These are phyloP conservation scores for Yamadazyma olivae DNA, from an alignment of 805 yeast species.

Conservation along the genomic window DNA sequence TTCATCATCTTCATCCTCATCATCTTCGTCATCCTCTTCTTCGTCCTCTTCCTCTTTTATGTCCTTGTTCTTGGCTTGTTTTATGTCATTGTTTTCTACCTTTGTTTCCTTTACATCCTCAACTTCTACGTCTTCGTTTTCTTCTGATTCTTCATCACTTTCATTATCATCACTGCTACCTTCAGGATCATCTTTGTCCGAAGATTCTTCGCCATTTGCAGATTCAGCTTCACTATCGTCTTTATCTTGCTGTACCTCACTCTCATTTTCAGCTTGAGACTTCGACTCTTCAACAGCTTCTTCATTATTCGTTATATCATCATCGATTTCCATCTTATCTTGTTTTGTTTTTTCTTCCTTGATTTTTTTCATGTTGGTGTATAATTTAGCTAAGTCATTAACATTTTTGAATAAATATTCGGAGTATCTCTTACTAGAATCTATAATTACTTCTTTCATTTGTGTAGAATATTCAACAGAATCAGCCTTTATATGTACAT, in stretches of 20 bases:
- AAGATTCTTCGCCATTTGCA: neutral
- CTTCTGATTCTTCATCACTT: conserved; percentile 5
- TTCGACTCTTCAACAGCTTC: conserved; percentile 4
- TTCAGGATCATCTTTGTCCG: neutral
- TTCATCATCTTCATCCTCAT: conserved; percentile 3
- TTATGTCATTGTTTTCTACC: neutral
- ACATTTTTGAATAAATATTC: conserved; percentile 19
- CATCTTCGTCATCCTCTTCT: neutral
- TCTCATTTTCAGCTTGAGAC: conserved; percentile 7
- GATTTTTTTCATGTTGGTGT: conserved; percentile 2
- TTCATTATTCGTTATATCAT: neutral
- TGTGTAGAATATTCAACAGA: conserved; percentile 16
- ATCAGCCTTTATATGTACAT: conserved; percentile 19
- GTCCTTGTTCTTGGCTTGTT: neutral
- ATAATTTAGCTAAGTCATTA: conserved; percentile 15
- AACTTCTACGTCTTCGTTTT: conserved; percentile 1
- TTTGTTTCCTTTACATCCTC: neutral
- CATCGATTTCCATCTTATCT: neutral
- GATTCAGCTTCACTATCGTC: neutral
- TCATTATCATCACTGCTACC: neutral
- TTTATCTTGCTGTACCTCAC: neutral
- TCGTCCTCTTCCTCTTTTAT: neutral
- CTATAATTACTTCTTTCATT: conserved; percentile 21
- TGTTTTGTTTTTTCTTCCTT: conserved; percentile 2
- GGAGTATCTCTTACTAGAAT: conserved; percentile 18